These are phyloP conservation scores for Artomyces pyxidatus DNA, from an alignment of 768 basidiomycete genomes.

Conservation along the genomic window DNA sequence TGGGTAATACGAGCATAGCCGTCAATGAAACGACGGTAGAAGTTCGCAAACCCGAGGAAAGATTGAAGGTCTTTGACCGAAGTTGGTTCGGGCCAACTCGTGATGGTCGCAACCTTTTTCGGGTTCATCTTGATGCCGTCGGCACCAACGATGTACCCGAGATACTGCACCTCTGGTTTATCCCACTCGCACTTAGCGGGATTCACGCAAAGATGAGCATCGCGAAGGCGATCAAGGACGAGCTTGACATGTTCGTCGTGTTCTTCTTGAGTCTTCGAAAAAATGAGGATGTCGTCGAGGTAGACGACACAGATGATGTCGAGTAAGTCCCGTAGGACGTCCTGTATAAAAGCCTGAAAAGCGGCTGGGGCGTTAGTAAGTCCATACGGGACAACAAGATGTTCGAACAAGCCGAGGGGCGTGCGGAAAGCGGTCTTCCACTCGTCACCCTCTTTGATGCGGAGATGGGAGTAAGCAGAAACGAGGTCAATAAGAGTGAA, in stretches of 20 bases:
- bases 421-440: constrained; percentile 35
- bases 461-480: constrained; percentile 26
- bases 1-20: constrained; percentile 23
- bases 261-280: neutral
- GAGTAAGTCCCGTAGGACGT: constrained; percentile 3
- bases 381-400: constrained; percentile 32
- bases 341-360: constrained; percentile 29
- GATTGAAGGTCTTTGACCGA: constrained; percentile 27
- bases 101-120: constrained; percentile 28
- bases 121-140: constrained; percentile 29
- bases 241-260: neutral
- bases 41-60: constrained; percentile 36
- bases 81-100: constrained; percentile 30
- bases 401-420: constrained; percentile 30
- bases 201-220: neutral
- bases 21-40: constrained; percentile 27
- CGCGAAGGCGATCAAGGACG: neutral
- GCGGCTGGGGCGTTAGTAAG: constrained; percentile 29
- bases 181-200: constrained; percentile 18
- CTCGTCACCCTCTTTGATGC: constrained; percentile 33
- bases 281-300: constrained; percentile 12
- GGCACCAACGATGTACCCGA: constrained; percentile 26
- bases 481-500: constrained; percentile 24
- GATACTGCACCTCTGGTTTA: constrained; percentile 18
- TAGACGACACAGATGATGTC: constrained; percentile 21